phyloP scores from a whole-genome alignment of 164 flowering plant species.

The Vitis rupestris region DNA sequence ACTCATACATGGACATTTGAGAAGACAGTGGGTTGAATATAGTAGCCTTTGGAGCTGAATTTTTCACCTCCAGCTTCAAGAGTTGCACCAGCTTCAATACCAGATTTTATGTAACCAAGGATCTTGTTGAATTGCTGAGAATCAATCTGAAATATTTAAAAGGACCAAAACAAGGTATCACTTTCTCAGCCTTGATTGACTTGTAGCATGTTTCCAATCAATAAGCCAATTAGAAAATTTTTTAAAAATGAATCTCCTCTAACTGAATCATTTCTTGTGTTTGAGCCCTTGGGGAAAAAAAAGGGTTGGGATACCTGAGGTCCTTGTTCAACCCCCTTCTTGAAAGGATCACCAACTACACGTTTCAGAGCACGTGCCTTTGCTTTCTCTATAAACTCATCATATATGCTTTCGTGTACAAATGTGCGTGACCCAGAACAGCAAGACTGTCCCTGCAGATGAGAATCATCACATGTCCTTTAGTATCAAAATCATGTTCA shows the following conservation, averaged over 20 bases:
- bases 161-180: too few species aligned
- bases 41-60: constrained; percentile 7
- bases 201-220: too few species aligned
- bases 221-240: too few species aligned
- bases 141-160: constrained; percentile 7
- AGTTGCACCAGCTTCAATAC: constrained; percentile 10
- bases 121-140: constrained; percentile 11
- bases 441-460: constrained; percentile 26
- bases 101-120: constrained; percentile 8
- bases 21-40: constrained; percentile 15
- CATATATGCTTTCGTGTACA: constrained; percentile 24
- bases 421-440: constrained; percentile 25
- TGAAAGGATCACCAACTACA: constrained; percentile 28
- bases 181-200: too few species aligned
- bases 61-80: constrained; percentile 13
- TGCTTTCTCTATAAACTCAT: constrained; percentile 27
- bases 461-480: neutral
- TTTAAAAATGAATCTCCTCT: too few species aligned
- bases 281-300: too few species aligned
- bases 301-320: constrained; percentile 18
- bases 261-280: too few species aligned
- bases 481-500: too few species aligned
- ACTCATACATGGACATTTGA: constrained; percentile 11
- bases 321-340: constrained; percentile 27
- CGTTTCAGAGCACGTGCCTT: constrained; percentile 21